A percentile compares a stretch with the other conserved stretches of the same genome.
These are phyloP conservation scores for Kickxella alabastrina DNA, from an alignment of 192 early-diverging fungal species.

Conservation along the genomic window DNA sequence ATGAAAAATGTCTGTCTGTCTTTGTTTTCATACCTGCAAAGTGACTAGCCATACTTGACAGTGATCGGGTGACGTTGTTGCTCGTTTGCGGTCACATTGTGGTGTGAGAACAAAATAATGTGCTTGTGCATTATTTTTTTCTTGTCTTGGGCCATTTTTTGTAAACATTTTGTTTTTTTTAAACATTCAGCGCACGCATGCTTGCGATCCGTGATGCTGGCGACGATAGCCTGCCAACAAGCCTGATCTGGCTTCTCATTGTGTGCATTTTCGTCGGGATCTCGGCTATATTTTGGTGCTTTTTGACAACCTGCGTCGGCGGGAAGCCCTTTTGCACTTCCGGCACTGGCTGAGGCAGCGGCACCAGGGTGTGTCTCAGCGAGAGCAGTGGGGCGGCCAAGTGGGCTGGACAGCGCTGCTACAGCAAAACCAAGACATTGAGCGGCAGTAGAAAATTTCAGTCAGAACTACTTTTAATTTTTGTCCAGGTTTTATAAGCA, in stretches of 20 bases:
- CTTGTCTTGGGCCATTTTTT: too few species aligned
- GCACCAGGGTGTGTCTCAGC: conserved; percentile 3
- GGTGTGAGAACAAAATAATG: background rate
- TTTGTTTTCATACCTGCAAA: background rate
- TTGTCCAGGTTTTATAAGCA: too few species aligned
- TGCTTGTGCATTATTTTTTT: too few species aligned
- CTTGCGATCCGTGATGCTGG: too few species aligned
- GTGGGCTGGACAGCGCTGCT: conserved; percentile 24
- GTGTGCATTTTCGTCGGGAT: conserved; percentile 40
- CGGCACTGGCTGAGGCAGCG: conserved; percentile 32
- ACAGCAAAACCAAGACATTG: conserved; percentile 11
- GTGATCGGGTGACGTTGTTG: background rate
- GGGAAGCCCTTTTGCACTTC: conserved; percentile 28
- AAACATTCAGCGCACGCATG: too few species aligned
- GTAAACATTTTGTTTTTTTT: too few species aligned
- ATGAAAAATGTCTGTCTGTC: background rate
- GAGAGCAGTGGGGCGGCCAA: background rate
- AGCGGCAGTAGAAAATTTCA: conserved; percentile 1
- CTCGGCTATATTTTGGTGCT: conserved; percentile 49
- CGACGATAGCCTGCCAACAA: conserved; percentile 19
- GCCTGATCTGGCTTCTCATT: conserved; percentile 34
- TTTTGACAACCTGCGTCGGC: conserved; percentile 49
- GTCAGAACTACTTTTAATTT: background rate
- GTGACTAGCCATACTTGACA: background rate
- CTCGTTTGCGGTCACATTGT: too few species aligned